Base-by-base conservation (phyloP, 306 rosid genomes). In the Sechiopsis laciniata region DNA sequence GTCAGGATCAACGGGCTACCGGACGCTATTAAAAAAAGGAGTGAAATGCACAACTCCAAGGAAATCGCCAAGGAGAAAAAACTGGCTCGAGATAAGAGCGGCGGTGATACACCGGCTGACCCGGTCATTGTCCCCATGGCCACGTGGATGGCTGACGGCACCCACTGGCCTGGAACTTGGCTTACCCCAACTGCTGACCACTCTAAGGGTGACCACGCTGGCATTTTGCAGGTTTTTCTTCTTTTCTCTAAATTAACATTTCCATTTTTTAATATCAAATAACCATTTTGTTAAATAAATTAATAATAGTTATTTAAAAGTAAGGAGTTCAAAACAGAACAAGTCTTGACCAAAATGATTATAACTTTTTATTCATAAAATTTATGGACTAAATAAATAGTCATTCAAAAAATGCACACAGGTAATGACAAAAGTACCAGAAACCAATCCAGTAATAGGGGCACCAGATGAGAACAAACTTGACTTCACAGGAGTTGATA, bases 141-240 rank as follows among this genome's bases (percentile, higher is more conserved):
- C 11, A 90, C 95, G 8, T 90, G 97, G 95, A 88, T 88, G 97
- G 97, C 95, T 10, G 97, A 90, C 63, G 97, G 95, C 21, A 90
- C 96, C 24, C 95, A 90, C 54, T 90, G 95, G 95, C 96, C 96
- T 0, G 96, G 96, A 35, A 91, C 95, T 5, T 91, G 97, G 97
- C 79, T 61, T 17, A 66, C 32, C 45, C 69, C 95, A 2, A 16
- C 72, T 0, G 71, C 92, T 14, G 97, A 88, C 65, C 97, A 88
- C 58, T 7, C 87, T 55, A 91, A 88, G 83, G 92, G 95, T 74
- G 97, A 91, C 81, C 97, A 91, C 80, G 97, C 97, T 9, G 95
- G 97, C 76, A 91, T 91, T 74, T 81, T 89, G 37, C 85, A 82
- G 82, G 85, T 82, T 26, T 13, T 4, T 29, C 29, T 26, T 2